phyloP scores from a whole-genome alignment of 148 eudicot genomes.

The Chenopodium formosanum region DNA sequence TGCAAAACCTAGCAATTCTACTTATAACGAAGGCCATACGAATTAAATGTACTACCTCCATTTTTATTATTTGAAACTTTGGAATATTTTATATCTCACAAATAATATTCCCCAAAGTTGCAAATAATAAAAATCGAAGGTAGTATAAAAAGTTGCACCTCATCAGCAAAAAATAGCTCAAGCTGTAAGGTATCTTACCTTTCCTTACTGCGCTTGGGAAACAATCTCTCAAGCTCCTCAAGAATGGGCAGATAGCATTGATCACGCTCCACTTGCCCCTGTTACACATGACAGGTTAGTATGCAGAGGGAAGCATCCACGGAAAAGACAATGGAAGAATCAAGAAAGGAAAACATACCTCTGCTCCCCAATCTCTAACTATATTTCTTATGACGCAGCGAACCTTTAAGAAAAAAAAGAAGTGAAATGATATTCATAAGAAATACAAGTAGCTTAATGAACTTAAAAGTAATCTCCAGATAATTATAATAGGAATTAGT shows the following conservation, averaged over 20 bases:
- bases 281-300: conserved; percentile 6
- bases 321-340: conserved; percentile 5
- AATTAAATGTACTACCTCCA: not conserved
- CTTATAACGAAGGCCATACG: not conserved
- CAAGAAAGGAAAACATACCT: conserved; percentile 48
- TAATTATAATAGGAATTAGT: not conserved
- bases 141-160: not conserved
- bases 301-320: conserved; percentile 12
- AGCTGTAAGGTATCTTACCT: conserved; percentile 35
- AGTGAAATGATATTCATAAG: conserved; percentile 7
- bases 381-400: conserved; percentile 91
- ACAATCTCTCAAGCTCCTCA: conserved; percentile 68
- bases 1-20: not conserved
- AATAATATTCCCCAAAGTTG: no score
- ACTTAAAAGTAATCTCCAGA: not conserved
- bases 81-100: no score
- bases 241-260: conserved; percentile 94
- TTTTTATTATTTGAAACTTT: no score
- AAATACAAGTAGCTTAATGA: not conserved
- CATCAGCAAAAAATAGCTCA: not conserved
- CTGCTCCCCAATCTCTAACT: conserved; percentile 94
- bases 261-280: conserved; percentile 93
- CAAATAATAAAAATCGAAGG: no score
- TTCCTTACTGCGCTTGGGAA: conserved; percentile 58
- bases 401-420: conserved; percentile 42